Evolutionary conservation across 2,329 filamentous ascomycete species (phyloP), one percentile per base, ranked within the genome.

Genomic region (Alternaria ventricosa): DNA sequence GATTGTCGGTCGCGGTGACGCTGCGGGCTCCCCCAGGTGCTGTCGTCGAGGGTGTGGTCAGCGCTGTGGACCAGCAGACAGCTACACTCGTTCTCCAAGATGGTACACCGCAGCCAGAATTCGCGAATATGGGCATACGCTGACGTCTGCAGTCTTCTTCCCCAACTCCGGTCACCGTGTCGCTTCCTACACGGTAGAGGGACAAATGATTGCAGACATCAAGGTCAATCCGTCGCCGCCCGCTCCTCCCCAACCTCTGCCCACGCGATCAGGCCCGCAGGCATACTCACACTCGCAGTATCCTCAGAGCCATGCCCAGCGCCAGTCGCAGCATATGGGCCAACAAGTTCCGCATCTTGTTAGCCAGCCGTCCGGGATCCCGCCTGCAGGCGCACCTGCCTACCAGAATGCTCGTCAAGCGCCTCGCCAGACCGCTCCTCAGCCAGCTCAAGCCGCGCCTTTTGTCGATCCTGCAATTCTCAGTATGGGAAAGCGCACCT

Each of bases 381-480:
- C 62, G 49, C 65, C 61, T 27, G 53, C 49, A 18, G 36, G 33
- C 18, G 62, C 62, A 28, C 33, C 47, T 25, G 30, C 30, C 49
- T 53, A 41, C 27, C 33, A 57, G 33, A 55, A 54, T 46, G 23
- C 44, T 33, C 61, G 44, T 41, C 55, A 63, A 41, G 45, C 50
- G 25, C 36, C 50, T 18, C 63, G 61, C 36, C 71, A 70, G 51
- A 65, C 71, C 11, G 63, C 71, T 43, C 64, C 75, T 59, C 71
- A 72, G 43, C 67, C 73, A 25, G 61, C 70, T 71, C 56, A 64
- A 44, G 59, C 69, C 22, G 72, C 84, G 28, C 60, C 71, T 0
- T 93, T 96, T 73, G 86, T 90, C n/a, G 93, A 96, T 72, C 93
- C 93, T 11, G 93, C 93, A 4, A 96, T 96, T 59, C 77, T 96